Conservation (phyloP, 2,329 filamentous ascomycete species). For the Dactylella cylindrospora region DNA sequence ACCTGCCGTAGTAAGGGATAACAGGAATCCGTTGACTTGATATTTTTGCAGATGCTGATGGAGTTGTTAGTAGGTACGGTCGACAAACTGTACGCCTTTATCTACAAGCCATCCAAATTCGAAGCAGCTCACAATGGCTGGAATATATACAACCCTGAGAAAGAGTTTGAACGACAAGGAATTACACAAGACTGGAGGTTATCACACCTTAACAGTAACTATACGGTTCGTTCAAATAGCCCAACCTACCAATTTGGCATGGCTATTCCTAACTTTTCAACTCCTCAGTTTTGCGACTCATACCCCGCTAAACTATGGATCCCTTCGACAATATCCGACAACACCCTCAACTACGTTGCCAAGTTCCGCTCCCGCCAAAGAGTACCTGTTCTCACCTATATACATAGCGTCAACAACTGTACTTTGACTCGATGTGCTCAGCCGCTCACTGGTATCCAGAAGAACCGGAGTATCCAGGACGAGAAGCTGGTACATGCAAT, state of each 20-base stretch:
- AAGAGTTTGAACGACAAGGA: constrained; percentile 84
- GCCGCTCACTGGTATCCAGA: constrained; percentile 79
- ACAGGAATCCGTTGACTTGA: neutral
- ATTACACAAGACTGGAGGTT: constrained; percentile 82
- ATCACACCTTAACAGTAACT: constrained; percentile 85
- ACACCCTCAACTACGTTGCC: constrained; percentile 88
- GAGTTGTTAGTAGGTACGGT: constrained; percentile 68
- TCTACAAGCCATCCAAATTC: constrained; percentile 71
- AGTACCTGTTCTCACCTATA: constrained; percentile 86
- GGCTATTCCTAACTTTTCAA: neutral
- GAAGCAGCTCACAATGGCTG: constrained; percentile 78
- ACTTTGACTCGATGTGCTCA: constrained; percentile 95
- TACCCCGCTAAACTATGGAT: constrained; percentile 85
- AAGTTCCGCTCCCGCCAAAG: constrained; percentile 84
- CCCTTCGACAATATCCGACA: constrained; percentile 89
- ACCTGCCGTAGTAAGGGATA: constrained; percentile 54
- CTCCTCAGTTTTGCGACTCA: constrained; percentile 73
- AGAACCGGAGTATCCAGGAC: constrained; percentile 91
- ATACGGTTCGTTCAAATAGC: constrained; percentile 58
- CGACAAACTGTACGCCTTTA: constrained; percentile 89
- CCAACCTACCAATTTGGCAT: neutral
- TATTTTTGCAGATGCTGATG: constrained; percentile 55
- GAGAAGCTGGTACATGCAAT: constrained; percentile 91
- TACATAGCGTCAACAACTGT: constrained; percentile 96
- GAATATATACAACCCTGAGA: constrained; percentile 78